A percentile compares a stretch with the other conserved stretches of the same genome.
These are phyloP conservation scores for Podaxis rugospora DNA, from an alignment of 768 basidiomycete species.

Conservation along the genomic window DNA sequence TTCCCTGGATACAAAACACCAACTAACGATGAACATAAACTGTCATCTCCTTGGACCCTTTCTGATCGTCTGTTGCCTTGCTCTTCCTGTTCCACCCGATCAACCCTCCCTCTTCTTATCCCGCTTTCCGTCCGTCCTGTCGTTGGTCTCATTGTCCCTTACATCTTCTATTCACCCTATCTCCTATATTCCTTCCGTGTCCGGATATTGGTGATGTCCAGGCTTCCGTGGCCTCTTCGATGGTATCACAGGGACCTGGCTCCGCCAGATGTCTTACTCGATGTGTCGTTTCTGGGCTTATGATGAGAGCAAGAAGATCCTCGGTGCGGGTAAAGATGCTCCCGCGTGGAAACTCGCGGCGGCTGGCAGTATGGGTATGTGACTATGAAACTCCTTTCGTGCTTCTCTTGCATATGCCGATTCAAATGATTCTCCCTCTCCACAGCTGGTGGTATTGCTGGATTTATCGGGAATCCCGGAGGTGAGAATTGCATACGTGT, in stretches of 20 bases:
- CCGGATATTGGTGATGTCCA: constrained; percentile 17
- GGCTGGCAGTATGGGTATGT: constrained; percentile 81
- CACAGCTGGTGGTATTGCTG: constrained; percentile 80
- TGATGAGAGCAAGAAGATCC: constrained; percentile 81
- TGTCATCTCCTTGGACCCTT: background rate
- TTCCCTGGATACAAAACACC: constrained; percentile 28
- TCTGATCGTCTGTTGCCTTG: constrained; percentile 24
- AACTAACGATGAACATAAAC: background rate
- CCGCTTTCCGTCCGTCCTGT: background rate
- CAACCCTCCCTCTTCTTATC: background rate
- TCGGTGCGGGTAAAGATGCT: constrained; percentile 68
- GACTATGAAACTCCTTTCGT: background rate
- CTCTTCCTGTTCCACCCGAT: constrained; percentile 22
- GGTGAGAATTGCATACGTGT: constrained; percentile 32
- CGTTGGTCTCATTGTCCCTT: background rate
- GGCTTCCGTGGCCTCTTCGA: constrained; percentile 74
- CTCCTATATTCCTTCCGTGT: background rate
- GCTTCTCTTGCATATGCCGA: constrained; percentile 1
- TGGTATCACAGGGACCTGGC: constrained; percentile 83
- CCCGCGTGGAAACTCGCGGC: constrained; percentile 78
- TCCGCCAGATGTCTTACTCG: constrained; percentile 92
- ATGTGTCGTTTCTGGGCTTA: constrained; percentile 93
- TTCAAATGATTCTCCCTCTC: constrained; percentile 3
- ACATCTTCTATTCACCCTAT: background rate
- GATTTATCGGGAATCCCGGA: constrained; percentile 85